Evolutionary conservation across 208 protist species (phyloP).

Genomic region (Herpetomonas samuelpessoai): DNA sequence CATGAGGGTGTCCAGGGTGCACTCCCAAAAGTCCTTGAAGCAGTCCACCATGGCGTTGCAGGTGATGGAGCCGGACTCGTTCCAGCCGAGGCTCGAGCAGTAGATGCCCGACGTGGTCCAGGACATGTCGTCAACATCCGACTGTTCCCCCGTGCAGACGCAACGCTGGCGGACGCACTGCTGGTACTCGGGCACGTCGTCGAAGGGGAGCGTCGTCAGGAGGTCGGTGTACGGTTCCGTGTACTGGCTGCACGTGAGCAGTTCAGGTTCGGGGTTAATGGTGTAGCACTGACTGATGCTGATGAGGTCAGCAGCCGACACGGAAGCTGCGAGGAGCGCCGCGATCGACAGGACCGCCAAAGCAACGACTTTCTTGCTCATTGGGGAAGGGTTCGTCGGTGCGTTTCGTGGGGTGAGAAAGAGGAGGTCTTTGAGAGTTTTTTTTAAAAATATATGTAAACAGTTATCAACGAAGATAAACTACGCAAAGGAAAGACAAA

Average conservation of each 20-base stretch:
- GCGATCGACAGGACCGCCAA: slow-evolving; percentile 8
- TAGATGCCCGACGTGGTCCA: slow-evolving; percentile 31
- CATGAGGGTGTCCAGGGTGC: slow-evolving; percentile 17
- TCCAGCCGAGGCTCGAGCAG: slow-evolving; percentile 30
- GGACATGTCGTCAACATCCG: slow-evolving; percentile 9
- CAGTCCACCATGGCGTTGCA: slow-evolving; percentile 49
- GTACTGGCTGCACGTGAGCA: slow-evolving; percentile 32
- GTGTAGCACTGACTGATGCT: slow-evolving; percentile 24
- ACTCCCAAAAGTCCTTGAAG: slow-evolving; percentile 48
- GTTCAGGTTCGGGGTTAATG: slow-evolving; percentile 37
- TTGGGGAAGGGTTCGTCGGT: too few species aligned
- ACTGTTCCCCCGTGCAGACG: slow-evolving; percentile 23
- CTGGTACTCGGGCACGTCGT: slow-evolving; percentile 24
- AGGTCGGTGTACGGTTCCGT: slow-evolving; percentile 22
- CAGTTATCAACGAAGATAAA: slow-evolving; percentile 23
- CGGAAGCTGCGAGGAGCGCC: slow-evolving; percentile 5
- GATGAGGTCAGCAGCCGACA: slow-evolving; percentile 26
- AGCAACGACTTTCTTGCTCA: too few species aligned
- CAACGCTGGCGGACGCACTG: slow-evolving; percentile 50
- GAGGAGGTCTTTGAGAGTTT: background rate
- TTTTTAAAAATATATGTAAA: slow-evolving; percentile 1
- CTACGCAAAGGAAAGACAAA: background rate
- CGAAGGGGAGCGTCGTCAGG: slow-evolving; percentile 32
- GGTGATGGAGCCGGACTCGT: slow-evolving; percentile 37
- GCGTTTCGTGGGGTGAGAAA: too few species aligned